Evolutionary conservation across 805 yeast genomes (phyloP).

Genomic region (Yarrowia porcina): DNA sequence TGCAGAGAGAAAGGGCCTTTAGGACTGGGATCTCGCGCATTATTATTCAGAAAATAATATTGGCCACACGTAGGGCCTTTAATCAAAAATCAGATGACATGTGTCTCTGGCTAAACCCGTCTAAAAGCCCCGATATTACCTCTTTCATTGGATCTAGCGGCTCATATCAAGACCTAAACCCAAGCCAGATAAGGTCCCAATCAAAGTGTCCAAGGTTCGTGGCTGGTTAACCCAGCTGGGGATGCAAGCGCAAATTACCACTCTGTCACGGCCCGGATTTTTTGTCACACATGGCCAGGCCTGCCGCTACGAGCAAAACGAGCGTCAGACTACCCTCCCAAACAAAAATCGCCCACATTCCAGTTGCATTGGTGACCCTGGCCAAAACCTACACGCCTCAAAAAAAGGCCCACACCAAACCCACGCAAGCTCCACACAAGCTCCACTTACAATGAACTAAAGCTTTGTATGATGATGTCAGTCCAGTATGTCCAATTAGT

Average conservation of each 20-base stretch:
- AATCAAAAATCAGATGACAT: not conserved
- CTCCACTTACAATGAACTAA: too few relatives aligned
- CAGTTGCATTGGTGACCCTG: not conserved
- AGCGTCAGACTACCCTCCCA: too few relatives aligned
- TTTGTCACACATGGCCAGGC: not conserved
- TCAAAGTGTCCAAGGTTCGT: not conserved
- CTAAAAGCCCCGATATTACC: not conserved
- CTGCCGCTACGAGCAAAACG: not conserved
- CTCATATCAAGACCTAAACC: not conserved
- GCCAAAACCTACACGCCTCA: not conserved
- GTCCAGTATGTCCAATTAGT: not conserved
- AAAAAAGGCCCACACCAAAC: not conserved
- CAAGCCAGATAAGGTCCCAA: constrained; percentile 16
- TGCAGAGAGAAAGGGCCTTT: not conserved
- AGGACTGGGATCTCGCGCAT: not conserved
- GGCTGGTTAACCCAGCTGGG: constrained; percentile 1
- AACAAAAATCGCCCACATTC: too few relatives aligned
- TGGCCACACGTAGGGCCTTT: not conserved
- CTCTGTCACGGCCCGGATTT: not conserved
- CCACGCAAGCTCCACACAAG: not conserved
- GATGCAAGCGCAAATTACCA: not conserved
- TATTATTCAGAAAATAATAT: not conserved
- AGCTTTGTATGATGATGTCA: too few relatives aligned
- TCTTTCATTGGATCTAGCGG: not conserved
- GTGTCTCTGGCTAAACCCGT: not conserved